phyloP scores from a whole-genome alignment of 1,284 basidiomycete genomes.

The Leccinum angustisporum region DNA sequence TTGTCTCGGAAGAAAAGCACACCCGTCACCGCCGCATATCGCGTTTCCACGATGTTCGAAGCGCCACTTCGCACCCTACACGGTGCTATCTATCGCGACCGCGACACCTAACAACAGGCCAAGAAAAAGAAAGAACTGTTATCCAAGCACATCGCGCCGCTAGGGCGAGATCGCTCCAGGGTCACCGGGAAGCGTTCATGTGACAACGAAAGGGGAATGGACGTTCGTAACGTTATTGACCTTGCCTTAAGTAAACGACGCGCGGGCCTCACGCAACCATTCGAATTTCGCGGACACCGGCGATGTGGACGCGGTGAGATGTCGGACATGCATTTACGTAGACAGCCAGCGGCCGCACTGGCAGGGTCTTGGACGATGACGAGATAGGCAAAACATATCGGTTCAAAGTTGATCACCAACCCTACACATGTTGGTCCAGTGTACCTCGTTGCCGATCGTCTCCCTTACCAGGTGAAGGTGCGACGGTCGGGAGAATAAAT shows the following conservation, averaged over 20 bases:
- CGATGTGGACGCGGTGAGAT: constrained; percentile 7
- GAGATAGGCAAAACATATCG: neutral
- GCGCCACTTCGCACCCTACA: constrained; percentile 14
- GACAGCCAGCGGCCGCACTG: neutral
- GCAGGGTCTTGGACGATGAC: neutral
- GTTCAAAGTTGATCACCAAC: neutral
- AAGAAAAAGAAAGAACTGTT: neutral
- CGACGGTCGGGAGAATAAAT: neutral
- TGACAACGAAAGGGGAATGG: neutral
- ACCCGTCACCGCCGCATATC: constrained; percentile 1
- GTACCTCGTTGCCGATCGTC: constrained; percentile 4
- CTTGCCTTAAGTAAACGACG: constrained; percentile 16
- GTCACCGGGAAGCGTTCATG: neutral
- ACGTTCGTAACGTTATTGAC: constrained; percentile 13
- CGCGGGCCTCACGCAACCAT: constrained; percentile 27
- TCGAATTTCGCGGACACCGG: constrained; percentile 15
- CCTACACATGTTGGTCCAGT: neutral
- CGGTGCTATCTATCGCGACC: neutral
- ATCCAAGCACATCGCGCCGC: neutral
- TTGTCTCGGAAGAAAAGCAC: neutral
- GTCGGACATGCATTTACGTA: neutral
- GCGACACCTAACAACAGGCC: constrained; percentile 2
- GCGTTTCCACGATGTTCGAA: neutral
- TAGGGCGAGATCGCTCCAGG: constrained; percentile 14
- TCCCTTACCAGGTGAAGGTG: neutral